Evolutionary conservation across 768 basidiomycete species (phyloP), one percentile per base, ranked within the genome.

Genomic region (Imleria badia): DNA sequence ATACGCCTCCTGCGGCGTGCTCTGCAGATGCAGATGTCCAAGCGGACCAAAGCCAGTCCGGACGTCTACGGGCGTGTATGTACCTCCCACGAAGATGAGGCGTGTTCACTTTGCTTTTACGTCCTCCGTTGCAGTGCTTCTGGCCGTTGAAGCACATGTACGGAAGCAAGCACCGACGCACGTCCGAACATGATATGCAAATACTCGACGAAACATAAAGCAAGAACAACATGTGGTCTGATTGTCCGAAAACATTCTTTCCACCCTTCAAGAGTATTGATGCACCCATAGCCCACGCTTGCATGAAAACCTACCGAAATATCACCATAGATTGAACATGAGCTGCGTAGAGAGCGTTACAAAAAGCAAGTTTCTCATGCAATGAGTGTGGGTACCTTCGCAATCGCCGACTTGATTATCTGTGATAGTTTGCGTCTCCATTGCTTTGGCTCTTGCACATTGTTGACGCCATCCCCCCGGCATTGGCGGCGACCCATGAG

Each of bases 301-400:
- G 52, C 51, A 50, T 52, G 44, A 50, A 46, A 47, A 35, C 10
- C 31, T 40, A 46, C 43, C 30, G 30, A 52, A 49, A 45, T 44
- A 41, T 63, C 39, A 61, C 64, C 66, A 66, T 13, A 69, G 44
- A 29, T 34, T 52, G 52, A 45, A 51, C 48, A 67, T 55, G 54
- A 69, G 51, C 66, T 67, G 55, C 22, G n/a, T 12, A 48, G 23
- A 57, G 41, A 44, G 40, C 23, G 63, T 66, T 46, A 69, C 50
- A 49, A 60, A 46, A 66, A 54, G 61, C 55, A 55, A 61, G 56
- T 56, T 33, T 55, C 11, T 19, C 40, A 13, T 52, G 49, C 36
- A 61, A 44, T 35, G 45, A 43, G n/a, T 23, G 6, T 20, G 47
- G 5, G 47, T 66, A 67, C 66, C 67, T 64, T 69, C 33, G 56